Conservation (phyloP, 1,139 yeast genomes). For the Arxiozyma heterogenica region DNA sequence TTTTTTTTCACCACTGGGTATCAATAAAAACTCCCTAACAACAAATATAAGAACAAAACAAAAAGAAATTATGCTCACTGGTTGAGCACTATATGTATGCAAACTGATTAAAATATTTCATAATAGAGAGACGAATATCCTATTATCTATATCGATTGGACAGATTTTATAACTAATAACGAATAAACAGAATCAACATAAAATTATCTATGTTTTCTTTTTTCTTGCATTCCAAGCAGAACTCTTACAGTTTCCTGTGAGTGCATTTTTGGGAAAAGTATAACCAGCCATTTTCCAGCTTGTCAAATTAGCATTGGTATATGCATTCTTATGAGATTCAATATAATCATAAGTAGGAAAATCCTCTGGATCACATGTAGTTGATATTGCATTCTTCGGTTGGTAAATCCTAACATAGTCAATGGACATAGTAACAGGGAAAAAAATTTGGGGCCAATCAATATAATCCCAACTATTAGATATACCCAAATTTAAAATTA, state of each 20-base stretch:
- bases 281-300: conserved; percentile 63
- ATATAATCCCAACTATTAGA: conserved; percentile 79
- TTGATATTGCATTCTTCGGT: conserved; percentile 41
- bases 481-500: conserved; percentile 68
- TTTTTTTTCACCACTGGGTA: neutral
- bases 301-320: conserved; percentile 54
- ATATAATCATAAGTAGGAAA: conserved; percentile 73
- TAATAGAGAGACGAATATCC: neutral
- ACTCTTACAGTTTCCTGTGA: conserved; percentile 39
- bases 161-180: neutral
- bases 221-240: conserved; percentile 9
- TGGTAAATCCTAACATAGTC: conserved; percentile 79
- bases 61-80: neutral
- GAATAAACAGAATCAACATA: neutral
- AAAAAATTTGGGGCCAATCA: conserved; percentile 59
- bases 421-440: conserved; percentile 59
- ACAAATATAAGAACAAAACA: neutral
- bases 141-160: neutral
- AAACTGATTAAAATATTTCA: no score
- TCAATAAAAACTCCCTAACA: neutral
- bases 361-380: conserved; percentile 69
- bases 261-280: conserved; percentile 45
- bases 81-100: neutral
- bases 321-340: conserved; percentile 51
- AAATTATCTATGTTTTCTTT: neutral